phyloP scores from a whole-genome alignment of 306 rosid species.

The Malus fusca region DNA sequence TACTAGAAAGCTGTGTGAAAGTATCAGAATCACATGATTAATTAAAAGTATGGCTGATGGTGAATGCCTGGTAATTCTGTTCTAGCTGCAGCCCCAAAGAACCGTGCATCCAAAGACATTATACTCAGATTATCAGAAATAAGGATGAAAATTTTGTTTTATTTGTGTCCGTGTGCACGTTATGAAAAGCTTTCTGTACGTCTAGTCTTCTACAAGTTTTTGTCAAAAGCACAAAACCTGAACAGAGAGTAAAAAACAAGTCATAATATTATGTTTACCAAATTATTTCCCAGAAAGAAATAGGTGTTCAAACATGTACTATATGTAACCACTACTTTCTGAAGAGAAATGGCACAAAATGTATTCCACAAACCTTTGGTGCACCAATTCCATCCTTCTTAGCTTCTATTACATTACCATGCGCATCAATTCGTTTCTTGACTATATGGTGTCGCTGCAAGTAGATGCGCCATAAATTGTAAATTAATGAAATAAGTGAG shows the following conservation, averaged over 20 bases:
- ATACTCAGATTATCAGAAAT: neutral
- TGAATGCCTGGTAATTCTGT: neutral
- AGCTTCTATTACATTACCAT: slow-evolving; percentile 62
- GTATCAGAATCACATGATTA: neutral
- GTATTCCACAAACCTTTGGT: slow-evolving; percentile 63
- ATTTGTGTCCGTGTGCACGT: neutral
- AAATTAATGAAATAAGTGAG: slow-evolving; percentile 5
- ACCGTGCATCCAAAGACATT: neutral
- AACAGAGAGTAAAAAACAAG: neutral
- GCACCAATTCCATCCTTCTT: slow-evolving; percentile 83
- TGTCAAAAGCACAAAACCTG: neutral
- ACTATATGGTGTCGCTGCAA: slow-evolving; percentile 76
- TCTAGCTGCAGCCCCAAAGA: neutral
- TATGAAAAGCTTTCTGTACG: neutral
- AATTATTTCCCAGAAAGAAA: neutral
- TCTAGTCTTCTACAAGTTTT: neutral
- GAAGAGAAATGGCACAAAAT: slow-evolving; percentile 4
- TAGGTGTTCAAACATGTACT: neutral
- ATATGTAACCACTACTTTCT: neutral
- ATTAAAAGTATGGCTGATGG: neutral
- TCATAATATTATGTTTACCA: neutral
- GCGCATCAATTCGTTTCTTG: slow-evolving; percentile 69
- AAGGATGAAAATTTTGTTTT: neutral
- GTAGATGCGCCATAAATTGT: slow-evolving; percentile 12
- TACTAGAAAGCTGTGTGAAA: neutral